Evolutionary conservation across 768 basidiomycete species (phyloP), one percentile per base, ranked within the genome.

Genomic region (Naganishia kalamii): DNA sequence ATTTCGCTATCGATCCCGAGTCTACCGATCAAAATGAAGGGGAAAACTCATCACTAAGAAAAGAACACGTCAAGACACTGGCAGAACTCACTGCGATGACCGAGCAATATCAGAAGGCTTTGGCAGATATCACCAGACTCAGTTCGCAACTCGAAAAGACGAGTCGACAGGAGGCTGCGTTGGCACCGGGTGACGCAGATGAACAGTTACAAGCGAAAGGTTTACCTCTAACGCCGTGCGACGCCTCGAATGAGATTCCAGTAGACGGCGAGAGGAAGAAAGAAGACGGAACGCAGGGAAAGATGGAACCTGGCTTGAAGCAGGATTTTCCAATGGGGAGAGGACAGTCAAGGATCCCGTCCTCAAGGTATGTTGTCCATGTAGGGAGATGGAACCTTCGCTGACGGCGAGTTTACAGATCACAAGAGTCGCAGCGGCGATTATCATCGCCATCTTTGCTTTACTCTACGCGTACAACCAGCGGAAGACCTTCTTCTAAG

Each of bases 71-170:
- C 11, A 46, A 40, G 5, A 71, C 72, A 7, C 64, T 72, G 3
- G 67, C 57, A 3, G 62, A 70, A 41, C 68, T 77, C 17, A 65
- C 70, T n/a, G 65, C 67, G n/a, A 43, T 76, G 17, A 71, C 71
- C 1, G 60, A 65, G 15, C 65, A 49, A 57, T 97, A 93, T 74
- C 86, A 86, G 32, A 89, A 94, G 66, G 89, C 93, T 19, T 82
- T 97, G 32, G 84, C 85, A 52, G 90, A 94, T 77, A 94, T 99
- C 65, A 88, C 88, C n/a, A 91, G 93, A 71, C 84, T 99, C 43
- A 87, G 88, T 19, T 84, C 86, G n/a, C 91, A 96, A 76, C 86
- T 94, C 33, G 85, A 92, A 72, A 93, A 94, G 74, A 84, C 85
- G 8, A 90, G 87, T 71, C 84, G 92, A 2, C 68, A 0, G 73